Evolutionary conservation across 805 yeast genomes (phyloP).

Genomic region (Grigorovia humatica): DNA sequence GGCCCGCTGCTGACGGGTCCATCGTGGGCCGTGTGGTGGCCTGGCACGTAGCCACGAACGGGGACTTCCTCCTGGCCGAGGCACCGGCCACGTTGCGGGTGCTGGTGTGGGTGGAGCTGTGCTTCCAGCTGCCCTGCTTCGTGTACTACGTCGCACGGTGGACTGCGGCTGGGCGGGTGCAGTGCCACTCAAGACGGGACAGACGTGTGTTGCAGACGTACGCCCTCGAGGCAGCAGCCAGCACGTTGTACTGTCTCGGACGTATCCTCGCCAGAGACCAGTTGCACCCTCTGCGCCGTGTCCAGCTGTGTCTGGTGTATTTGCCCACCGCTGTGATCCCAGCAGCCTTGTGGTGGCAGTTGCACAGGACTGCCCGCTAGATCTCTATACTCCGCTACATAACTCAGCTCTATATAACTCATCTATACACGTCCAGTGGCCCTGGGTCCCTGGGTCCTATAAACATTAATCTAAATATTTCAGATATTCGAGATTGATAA

Average conservation of each 20-base stretch:
- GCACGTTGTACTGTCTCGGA: neutral
- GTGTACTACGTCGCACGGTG: slow-evolving; percentile 4
- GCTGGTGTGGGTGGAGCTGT: slow-evolving; percentile 63
- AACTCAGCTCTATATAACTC: neutral
- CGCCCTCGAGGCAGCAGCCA: neutral
- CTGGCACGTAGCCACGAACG: slow-evolving; percentile 54
- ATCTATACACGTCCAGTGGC: too few species aligned
- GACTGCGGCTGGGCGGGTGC: neutral
- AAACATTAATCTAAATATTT: too few species aligned
- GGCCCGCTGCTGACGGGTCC: slow-evolving; percentile 39
- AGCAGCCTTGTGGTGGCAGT: slow-evolving; percentile 7
- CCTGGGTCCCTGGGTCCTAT: too few species aligned
- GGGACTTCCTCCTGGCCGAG: slow-evolving; percentile 55
- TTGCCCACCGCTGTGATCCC: slow-evolving; percentile 26
- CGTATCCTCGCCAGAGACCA: slow-evolving; percentile 8
- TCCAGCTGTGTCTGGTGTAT: slow-evolving; percentile 19
- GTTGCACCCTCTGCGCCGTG: slow-evolving; percentile 10
- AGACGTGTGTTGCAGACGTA: neutral
- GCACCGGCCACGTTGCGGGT: slow-evolving; percentile 64
- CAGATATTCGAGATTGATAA: too few species aligned
- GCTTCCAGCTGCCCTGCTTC: slow-evolving; percentile 76
- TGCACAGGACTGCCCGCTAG: neutral
- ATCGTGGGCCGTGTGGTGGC: slow-evolving; percentile 37
- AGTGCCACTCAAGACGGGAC: neutral
- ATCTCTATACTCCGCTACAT: neutral